Evolutionary conservation across 768 basidiomycete genomes (phyloP).

Genomic region (Podaxis sp.): DNA sequence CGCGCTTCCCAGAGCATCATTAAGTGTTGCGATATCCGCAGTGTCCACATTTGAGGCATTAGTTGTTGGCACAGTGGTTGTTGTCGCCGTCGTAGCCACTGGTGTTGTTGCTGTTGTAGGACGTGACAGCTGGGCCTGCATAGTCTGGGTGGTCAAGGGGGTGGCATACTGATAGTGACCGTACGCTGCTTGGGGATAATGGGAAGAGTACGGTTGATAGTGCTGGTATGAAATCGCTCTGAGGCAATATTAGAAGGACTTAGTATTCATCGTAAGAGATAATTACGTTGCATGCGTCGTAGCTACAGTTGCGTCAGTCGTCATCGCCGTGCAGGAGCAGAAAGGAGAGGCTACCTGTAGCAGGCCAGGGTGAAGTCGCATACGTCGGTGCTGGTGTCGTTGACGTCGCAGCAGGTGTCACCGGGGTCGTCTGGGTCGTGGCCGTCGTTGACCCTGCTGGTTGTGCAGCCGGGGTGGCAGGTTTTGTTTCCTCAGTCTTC

Average conservation of each 20-base stretch:
- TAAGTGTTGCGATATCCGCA: constrained; percentile 74
- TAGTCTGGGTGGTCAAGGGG: constrained; percentile 26
- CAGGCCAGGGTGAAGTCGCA: constrained; percentile 11
- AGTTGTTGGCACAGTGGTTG: constrained; percentile 22
- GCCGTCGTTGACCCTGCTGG: not conserved
- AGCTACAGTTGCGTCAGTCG: not conserved
- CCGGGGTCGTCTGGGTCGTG: not conserved
- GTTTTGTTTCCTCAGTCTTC: constrained; percentile 13
- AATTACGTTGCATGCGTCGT: constrained; percentile 12
- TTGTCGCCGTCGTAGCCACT: constrained; percentile 21
- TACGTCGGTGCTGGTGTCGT: constrained; percentile 8
- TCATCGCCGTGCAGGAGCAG: not conserved
- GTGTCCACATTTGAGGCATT: constrained; percentile 48
- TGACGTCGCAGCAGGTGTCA: constrained; percentile 12
- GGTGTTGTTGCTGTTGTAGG: constrained; percentile 25
- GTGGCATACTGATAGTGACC: constrained; percentile 48
- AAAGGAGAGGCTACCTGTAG: not conserved
- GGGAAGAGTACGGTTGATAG: constrained; percentile 43
- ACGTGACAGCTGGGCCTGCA: constrained; percentile 23
- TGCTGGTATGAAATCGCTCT: constrained; percentile 52
- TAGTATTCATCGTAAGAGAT: constrained; percentile 14
- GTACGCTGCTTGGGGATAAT: constrained; percentile 45
- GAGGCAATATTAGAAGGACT: constrained; percentile 17
- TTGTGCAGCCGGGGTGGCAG: constrained; percentile 13
- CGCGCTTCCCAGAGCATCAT: constrained; percentile 83